phyloP scores from a whole-genome alignment of 768 basidiomycete genomes.

The Lanmaoa pseudosensibilis region DNA sequence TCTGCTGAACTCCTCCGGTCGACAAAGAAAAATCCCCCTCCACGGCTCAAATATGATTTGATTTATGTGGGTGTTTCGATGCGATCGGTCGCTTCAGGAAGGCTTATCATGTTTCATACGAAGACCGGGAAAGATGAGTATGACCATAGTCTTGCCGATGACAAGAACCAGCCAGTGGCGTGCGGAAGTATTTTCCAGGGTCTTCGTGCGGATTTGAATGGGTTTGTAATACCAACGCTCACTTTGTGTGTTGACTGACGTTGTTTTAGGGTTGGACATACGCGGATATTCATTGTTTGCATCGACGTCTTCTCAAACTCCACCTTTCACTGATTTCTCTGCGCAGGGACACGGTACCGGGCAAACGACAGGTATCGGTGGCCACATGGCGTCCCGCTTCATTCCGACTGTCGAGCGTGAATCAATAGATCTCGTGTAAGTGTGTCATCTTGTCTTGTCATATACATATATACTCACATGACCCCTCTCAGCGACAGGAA shows the following conservation, averaged over 20 bases:
- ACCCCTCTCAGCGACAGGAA: constrained; percentile 8
- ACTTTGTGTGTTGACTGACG: not conserved
- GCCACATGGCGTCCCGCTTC: constrained; percentile 18
- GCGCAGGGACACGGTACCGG: constrained; percentile 11
- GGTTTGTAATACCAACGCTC: constrained; percentile 42
- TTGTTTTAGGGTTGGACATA: constrained; percentile 7
- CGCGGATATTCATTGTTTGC: constrained; percentile 14
- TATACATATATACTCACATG: not conserved
- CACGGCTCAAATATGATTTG: constrained; percentile 70
- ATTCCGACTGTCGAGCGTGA: constrained; percentile 21
- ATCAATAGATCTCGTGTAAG: constrained; percentile 16
- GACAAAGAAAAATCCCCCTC: constrained; percentile 93
- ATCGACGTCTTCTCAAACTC: not conserved
- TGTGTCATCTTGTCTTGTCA: not conserved
- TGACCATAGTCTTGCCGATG: constrained; percentile 70
- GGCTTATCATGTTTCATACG: constrained; percentile 1
- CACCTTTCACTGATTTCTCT: not conserved
- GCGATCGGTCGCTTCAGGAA: not conserved
- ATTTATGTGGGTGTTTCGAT: constrained; percentile 53
- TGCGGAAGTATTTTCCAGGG: constrained; percentile 86
- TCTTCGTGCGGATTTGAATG: constrained; percentile 81
- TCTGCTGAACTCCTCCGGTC: constrained; percentile 77
- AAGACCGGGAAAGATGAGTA: constrained; percentile 84
- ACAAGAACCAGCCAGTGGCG: constrained; percentile 52
- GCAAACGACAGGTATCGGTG: constrained; percentile 17